Evolutionary conservation across 345 rosid species (phyloP), one percentile per base, ranked within the genome.

Genomic region (Aquilaria malaccensis): DNA sequence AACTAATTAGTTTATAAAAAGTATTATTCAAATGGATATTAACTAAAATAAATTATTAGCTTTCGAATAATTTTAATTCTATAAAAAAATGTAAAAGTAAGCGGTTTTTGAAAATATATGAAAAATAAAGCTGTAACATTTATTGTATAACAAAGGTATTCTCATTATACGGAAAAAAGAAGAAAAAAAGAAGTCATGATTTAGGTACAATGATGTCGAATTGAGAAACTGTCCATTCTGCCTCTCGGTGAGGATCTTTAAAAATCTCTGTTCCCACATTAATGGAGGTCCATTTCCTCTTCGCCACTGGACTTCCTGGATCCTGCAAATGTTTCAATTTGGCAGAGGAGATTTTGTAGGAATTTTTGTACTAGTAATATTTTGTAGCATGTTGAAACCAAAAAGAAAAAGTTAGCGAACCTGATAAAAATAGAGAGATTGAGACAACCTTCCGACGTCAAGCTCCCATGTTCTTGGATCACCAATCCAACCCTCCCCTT

Each of bases 391-490:
- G 59, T 45, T 7, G 29, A 11, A 37, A 30, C 30, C 37, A 14
- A 33, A 13, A 45, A 37, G 33, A 13, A 52, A 29, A 14, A 2
- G 33, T 41, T 14, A 22, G 7, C 33, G 11, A 55, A 79, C 83
- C 81, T 77, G 79, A 66, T 77, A 74, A 55, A 77, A 80, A 62
- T 72, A 63, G 4, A 80, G 73, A 45, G 77, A 65, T 41, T 74
- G 77, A 37, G 84, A 77, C 51, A 77, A 71, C 57, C 73, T 71
- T 63, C 82, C 85, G 56, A 81, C 83, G 50, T 78, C 75, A 52
- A 78, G 85, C 53, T 73, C 85, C 83, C 85, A 81, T 22, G 70
- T 73, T 64, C 75, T 78, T 10, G 77, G 70, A 81, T 81, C 75
- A 6, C 80, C 79, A 66, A 76, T 71, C 79, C 83, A 81, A 45